These are phyloP conservation scores for Tephrocybe sp. DNA, from an alignment of 768 basidiomycete species.

Conservation along the genomic window DNA sequence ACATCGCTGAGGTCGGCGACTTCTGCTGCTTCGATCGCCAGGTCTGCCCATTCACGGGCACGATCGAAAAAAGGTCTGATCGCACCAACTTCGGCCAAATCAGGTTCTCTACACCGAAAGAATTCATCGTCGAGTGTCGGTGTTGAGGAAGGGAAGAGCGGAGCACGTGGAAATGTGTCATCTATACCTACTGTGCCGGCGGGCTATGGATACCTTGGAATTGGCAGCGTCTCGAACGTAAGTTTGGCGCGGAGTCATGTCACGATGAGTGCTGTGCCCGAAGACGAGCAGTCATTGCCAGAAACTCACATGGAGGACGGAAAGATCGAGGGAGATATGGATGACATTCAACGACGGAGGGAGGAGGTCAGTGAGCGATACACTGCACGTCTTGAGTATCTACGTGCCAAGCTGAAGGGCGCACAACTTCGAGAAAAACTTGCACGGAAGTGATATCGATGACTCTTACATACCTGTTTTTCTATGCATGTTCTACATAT, in stretches of 20 bases:
- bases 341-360: slow-evolving; percentile 66
- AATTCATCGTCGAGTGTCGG: slow-evolving; percentile 62
- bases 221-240: slow-evolving; percentile 37
- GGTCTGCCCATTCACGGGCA: slow-evolving; percentile 43
- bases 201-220: slow-evolving; percentile 30
- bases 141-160: slow-evolving; percentile 36
- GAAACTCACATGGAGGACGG: slow-evolving; percentile 30
- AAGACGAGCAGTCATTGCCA: slow-evolving; percentile 37
- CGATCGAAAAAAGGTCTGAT: slow-evolving; percentile 34
- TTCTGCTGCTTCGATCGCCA: slow-evolving; percentile 47
- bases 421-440: slow-evolving; percentile 84
- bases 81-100: too few relatives aligned
- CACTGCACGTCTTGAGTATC: slow-evolving; percentile 73
- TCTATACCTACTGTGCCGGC: slow-evolving; percentile 36
- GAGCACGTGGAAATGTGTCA: slow-evolving; percentile 24
- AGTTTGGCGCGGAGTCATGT: slow-evolving; percentile 58
- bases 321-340: slow-evolving; percentile 57
- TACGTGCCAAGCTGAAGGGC: slow-evolving; percentile 80
- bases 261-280: slow-evolving; percentile 52
- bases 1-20: slow-evolving; percentile 54
- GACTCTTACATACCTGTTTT: too few relatives aligned
- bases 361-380: slow-evolving; percentile 74
- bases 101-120: slow-evolving; percentile 40
- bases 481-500: too few relatives aligned
- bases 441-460: slow-evolving; percentile 58